Conservation (phyloP, 371 early-diverging fungal genomes). For the Circinella umbellata region DNA sequence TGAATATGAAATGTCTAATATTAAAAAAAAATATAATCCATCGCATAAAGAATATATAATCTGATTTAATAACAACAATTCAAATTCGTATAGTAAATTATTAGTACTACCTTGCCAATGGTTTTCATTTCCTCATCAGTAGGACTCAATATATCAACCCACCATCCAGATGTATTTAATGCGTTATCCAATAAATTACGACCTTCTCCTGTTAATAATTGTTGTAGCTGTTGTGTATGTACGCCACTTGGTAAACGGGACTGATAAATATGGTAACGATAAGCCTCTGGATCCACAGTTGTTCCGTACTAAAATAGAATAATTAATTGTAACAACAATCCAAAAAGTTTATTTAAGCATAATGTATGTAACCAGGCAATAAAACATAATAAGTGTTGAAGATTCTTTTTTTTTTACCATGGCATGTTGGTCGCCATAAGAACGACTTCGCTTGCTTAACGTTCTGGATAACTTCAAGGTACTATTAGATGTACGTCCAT, state of each 20-base stretch:
- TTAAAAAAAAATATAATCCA: background rate
- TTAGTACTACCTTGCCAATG: constrained; percentile 57
- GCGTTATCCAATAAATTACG: constrained; percentile 42
- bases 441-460: constrained; percentile 26
- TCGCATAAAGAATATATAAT: background rate
- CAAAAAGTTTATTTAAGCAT: too few species aligned
- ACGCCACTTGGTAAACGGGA: background rate
- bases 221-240: constrained; percentile 15
- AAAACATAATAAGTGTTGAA: too few species aligned
- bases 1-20: constrained; percentile 65
- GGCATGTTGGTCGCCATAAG: constrained; percentile 7
- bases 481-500: constrained; percentile 24
- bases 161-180: constrained; percentile 70
- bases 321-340: background rate
- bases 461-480: constrained; percentile 33
- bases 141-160: constrained; percentile 86
- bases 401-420: constrained; percentile 11
- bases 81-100: too few species aligned
- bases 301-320: constrained; percentile 2
- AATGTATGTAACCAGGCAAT: too few species aligned
- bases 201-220: constrained; percentile 38
- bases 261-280: constrained; percentile 26
- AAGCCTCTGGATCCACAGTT: constrained; percentile 5
- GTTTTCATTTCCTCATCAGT: constrained; percentile 81
- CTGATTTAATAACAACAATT: too few species aligned